Percentiles rank a stretch among this genome's conserved stretches.
Conservation (phyloP, 768 basidiomycete species). For the Stropharia rugosoannulata region DNA sequence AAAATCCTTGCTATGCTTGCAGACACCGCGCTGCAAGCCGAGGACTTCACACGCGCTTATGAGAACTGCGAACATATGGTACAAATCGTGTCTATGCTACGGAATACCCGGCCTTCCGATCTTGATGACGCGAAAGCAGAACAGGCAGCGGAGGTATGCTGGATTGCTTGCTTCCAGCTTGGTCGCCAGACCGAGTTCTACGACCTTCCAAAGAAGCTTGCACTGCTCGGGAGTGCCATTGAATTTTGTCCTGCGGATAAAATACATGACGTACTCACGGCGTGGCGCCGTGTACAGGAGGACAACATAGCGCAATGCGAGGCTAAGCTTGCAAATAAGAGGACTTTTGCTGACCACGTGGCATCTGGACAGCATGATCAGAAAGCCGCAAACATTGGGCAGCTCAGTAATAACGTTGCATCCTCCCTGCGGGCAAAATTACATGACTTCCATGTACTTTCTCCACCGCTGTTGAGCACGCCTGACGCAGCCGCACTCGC, state of each 20-base stretch:
- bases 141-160: constrained; percentile 80
- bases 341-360: neutral
- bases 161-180: constrained; percentile 88
- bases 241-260: constrained; percentile 84
- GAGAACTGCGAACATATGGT: constrained; percentile 76
- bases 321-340: constrained; percentile 27
- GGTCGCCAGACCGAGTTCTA: constrained; percentile 79
- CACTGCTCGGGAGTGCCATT: constrained; percentile 76
- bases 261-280: constrained; percentile 71
- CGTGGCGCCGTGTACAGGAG: constrained; percentile 76
- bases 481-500: constrained; percentile 83
- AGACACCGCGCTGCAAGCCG: constrained; percentile 79
- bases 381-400: neutral
- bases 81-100: constrained; percentile 51
- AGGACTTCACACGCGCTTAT: constrained; percentile 76
- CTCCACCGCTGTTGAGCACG: constrained; percentile 65
- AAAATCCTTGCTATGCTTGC: constrained; percentile 89
- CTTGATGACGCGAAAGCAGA: constrained; percentile 39
- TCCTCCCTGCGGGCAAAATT: constrained; percentile 62
- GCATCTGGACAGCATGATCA: neutral
- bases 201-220: constrained; percentile 65
- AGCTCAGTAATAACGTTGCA: constrained; percentile 33
- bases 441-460: constrained; percentile 66
- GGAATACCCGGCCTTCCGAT: constrained; percentile 25
- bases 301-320: constrained; percentile 56